Evolutionary conservation across 75 land plant genomes (phyloP).

Genomic region (Sequoiadendron giganteum): DNA sequence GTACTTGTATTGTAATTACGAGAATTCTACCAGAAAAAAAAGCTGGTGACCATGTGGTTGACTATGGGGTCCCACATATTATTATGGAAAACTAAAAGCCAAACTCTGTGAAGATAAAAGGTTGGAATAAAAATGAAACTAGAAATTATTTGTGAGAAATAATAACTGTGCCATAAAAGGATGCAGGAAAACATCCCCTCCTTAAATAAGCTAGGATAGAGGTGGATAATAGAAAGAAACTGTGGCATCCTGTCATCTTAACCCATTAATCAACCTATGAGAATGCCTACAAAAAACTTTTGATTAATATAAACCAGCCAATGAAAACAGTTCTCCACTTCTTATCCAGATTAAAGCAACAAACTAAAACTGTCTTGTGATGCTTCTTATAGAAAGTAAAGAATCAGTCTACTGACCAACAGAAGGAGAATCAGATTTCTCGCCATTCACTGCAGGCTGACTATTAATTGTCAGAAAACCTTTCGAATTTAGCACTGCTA

Average conservation of each 20-base stretch:
- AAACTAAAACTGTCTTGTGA: neutral
- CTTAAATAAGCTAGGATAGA: neutral
- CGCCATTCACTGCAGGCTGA: slow-evolving; percentile 98
- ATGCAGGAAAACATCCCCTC: neutral
- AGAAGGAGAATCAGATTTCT: slow-evolving; percentile 78
- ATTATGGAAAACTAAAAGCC: neutral
- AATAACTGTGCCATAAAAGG: neutral
- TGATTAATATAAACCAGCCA: neutral
- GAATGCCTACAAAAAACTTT: neutral
- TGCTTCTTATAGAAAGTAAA: neutral
- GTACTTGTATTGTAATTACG: neutral
- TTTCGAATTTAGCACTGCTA: slow-evolving; percentile 63
- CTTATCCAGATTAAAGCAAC: neutral
- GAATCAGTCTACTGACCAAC: slow-evolving; percentile 55
- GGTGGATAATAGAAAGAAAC: neutral
- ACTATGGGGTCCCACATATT: neutral
- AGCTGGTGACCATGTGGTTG: neutral
- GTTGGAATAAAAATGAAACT: neutral
- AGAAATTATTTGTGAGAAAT: neutral
- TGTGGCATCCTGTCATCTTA: neutral
- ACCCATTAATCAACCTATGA: neutral
- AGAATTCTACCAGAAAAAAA: neutral
- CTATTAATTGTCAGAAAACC: slow-evolving; percentile 95
- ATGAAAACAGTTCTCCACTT: slow-evolving; percentile 2
- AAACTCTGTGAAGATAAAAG: neutral